Evolutionary conservation across 2,329 filamentous ascomycete genomes (phyloP).

Genomic region (Albifimbria verrucaria): DNA sequence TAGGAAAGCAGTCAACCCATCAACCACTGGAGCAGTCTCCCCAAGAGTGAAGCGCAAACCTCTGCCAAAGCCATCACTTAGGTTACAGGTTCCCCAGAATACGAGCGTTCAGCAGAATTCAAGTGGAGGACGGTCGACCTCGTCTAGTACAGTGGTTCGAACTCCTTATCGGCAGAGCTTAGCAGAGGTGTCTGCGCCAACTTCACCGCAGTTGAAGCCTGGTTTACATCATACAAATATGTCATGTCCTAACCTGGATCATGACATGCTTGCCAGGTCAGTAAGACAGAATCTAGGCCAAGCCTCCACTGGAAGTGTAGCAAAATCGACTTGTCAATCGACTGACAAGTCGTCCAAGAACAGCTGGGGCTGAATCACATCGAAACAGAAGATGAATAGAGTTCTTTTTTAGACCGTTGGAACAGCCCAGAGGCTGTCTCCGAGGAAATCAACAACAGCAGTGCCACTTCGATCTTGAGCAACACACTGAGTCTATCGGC

Average conservation of each 20-base stretch:
- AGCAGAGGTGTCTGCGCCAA: constrained; percentile 16
- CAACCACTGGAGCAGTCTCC: not conserved
- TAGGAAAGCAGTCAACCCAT: constrained; percentile 8
- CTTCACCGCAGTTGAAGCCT: too few relatives aligned
- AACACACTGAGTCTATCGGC: not conserved
- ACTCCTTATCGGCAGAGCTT: constrained; percentile 25
- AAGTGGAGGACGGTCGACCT: constrained; percentile 18
- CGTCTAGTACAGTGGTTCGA: constrained; percentile 36
- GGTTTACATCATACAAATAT: too few relatives aligned
- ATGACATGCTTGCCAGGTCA: too few relatives aligned
- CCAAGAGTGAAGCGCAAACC: constrained; percentile 10
- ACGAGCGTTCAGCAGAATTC: too few relatives aligned
- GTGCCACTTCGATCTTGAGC: not conserved
- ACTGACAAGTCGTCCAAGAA: too few relatives aligned
- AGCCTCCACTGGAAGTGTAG: too few relatives aligned
- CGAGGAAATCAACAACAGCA: not conserved
- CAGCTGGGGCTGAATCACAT: too few relatives aligned
- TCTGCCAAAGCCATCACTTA: not conserved
- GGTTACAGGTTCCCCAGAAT: not conserved
- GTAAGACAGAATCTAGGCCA: too few relatives aligned
- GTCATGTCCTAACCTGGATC: too few relatives aligned
- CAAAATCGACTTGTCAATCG: too few relatives aligned
- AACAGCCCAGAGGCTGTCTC: not conserved
- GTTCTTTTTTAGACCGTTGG: constrained; percentile 16
- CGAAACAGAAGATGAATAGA: not conserved